Evolutionary conservation across 75 land plant species (phyloP).

Genomic region (Pseudotsuga menziesii): DNA sequence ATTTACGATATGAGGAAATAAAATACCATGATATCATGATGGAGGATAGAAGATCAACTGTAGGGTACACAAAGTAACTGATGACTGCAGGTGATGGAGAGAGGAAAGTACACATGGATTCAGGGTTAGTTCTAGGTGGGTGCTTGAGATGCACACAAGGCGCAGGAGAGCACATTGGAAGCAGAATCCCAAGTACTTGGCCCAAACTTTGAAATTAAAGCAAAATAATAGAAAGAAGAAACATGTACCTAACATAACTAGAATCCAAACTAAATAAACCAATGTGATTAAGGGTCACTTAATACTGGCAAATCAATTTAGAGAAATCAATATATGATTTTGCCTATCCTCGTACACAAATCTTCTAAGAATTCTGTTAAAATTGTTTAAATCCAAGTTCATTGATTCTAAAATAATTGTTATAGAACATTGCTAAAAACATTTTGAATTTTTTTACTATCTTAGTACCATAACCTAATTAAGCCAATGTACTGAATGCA

Average conservation of each 20-base stretch:
- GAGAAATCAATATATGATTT: not conserved
- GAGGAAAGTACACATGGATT: not conserved
- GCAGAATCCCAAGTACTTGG: not conserved
- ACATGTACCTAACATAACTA: no score
- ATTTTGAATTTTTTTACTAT: not conserved
- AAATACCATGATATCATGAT: not conserved
- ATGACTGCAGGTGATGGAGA: not conserved
- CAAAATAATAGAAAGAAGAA: no score
- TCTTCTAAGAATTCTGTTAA: not conserved
- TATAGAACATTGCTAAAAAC: not conserved
- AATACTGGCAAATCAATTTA: not conserved
- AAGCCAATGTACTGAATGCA: not conserved
- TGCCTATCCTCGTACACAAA: not conserved
- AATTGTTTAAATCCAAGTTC: not conserved
- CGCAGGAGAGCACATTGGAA: not conserved
- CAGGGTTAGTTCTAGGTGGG: not conserved
- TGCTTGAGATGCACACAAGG: not conserved
- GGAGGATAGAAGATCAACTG: not conserved
- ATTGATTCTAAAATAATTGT: not conserved
- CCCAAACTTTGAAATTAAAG: not conserved
- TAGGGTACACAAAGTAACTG: not conserved
- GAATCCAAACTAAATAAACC: not conserved
- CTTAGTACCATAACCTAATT: not conserved
- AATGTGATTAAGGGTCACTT: not conserved
- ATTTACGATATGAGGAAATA: not conserved